Percentiles rank a stretch among this genome's conserved stretches.
phyloP scores from a whole-genome alignment of 306 rosid genomes.

The Carpinus viminea region DNA sequence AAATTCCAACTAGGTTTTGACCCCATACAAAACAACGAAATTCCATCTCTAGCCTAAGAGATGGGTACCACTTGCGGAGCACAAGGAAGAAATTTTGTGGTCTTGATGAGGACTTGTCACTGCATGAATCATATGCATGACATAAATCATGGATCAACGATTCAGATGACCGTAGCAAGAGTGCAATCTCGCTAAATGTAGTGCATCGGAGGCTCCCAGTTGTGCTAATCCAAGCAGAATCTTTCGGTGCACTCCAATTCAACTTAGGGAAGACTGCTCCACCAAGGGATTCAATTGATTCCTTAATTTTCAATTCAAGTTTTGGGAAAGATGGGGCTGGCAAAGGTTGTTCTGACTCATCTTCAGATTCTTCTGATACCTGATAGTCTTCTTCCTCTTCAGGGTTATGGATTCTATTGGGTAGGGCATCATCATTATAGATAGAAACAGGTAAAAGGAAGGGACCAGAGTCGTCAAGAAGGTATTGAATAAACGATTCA shows the following conservation, averaged over 20 bases:
- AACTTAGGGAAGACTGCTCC: conserved; percentile 79
- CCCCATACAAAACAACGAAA: conserved; percentile 67
- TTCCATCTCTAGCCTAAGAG: conserved; percentile 71
- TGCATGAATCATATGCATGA: conserved; percentile 78
- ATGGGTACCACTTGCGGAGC: conserved; percentile 76
- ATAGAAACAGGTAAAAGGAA: conserved; percentile 73
- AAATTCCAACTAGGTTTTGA: conserved; percentile 55
- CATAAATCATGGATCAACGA: conserved; percentile 78
- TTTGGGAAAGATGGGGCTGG: conserved; percentile 69
- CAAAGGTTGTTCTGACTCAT: conserved; percentile 55
- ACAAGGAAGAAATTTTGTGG: conserved; percentile 65
- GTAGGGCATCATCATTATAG: conserved; percentile 74
- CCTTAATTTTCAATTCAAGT: conserved; percentile 66
- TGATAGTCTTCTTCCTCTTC: conserved; percentile 68
- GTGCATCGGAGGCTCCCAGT: conserved; percentile 57
- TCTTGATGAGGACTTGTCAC: conserved; percentile 49
- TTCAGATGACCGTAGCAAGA: conserved; percentile 71
- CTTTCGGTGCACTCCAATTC: conserved; percentile 93
- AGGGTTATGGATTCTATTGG: conserved; percentile 67
- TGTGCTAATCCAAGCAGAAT: conserved; percentile 77
- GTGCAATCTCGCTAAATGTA: conserved; percentile 68
- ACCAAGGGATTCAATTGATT: conserved; percentile 67
- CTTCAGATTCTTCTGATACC: conserved; percentile 57
- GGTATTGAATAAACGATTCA: conserved; percentile 64
- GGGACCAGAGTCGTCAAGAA: conserved; percentile 70